Evolutionary conservation across 1,139 yeast species (phyloP), one percentile per base, ranked within the genome.

Genomic region (Chernovozyma aurita): DNA sequence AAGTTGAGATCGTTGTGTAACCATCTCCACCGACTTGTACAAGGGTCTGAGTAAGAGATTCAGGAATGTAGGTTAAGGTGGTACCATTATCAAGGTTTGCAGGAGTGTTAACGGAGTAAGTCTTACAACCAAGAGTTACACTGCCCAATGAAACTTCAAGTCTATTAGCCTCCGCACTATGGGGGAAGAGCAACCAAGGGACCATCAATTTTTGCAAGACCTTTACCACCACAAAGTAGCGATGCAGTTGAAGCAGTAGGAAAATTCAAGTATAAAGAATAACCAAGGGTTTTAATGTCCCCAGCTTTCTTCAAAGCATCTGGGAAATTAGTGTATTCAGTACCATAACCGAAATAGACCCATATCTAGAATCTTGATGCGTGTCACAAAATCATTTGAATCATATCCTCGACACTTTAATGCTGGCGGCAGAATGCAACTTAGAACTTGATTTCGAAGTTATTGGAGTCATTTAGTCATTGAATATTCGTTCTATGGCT

Each of bases 21-120:
- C 29, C 18, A 16, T 16, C 29, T 8, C 29, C 29, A 14, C 8
- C 13, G 17, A 14, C 38, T 6, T 22, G 11, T 11, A n/a, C 25
- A n/a, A 22, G 11, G 25, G 25, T 11, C 50, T 1, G 48, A 34
- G 16, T n/a, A 11, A 22, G 12, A n/a, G 25, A 22, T 11, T 22
- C 25, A n/a, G 59, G 57, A 24, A 65, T 51, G 40, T 49, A 52
- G 26, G 60, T 49, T 38, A 61, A 55, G 13, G 73, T 65, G 21
- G 72, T 63, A 28, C 73, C 73, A 4, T 71, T 61, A 42, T 67
- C 73, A 22, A 67, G 50, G 30, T 63, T 46, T 21, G 61, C 64
- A 26, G 59, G 47, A 32, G 44, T 39, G 33, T 44, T 43, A 18
- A 46, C 43, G n/a, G 44, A 33, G 34, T 30, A 21, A 3, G 31